Evolutionary conservation across 139 green algal genomes (phyloP).

Genomic region (Chlorella ohadii): DNA sequence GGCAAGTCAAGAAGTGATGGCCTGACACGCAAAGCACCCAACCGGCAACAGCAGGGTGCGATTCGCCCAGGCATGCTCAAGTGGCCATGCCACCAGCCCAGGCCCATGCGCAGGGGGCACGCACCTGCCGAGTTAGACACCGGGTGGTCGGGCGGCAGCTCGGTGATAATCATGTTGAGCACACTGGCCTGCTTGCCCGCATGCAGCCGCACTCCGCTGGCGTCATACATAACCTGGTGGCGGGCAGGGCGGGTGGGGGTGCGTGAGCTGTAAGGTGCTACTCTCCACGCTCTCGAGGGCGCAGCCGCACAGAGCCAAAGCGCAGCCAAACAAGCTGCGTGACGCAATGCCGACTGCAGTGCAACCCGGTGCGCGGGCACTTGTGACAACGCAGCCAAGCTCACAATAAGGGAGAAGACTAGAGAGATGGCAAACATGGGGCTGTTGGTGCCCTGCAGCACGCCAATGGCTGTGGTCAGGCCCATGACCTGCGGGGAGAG

Average conservation of each 20-base stretch:
- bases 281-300: no score
- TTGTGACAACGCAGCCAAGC: neutral
- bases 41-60: no score
- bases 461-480: constrained; percentile 73
- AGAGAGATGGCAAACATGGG: constrained; percentile 76
- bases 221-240: constrained; percentile 90
- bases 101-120: no score
- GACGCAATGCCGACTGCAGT: no score
- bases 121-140: constrained; percentile 38
- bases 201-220: constrained; percentile 92
- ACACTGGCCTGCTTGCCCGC: constrained; percentile 96
- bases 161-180: constrained; percentile 90
- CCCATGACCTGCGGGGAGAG: constrained; percentile 54
- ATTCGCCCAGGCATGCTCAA: no score
- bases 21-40: no score
- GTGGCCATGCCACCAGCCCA: no score
- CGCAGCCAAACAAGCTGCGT: no score
- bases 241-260: neutral
- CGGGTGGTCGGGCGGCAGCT: constrained; percentile 83
- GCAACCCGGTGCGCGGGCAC: neutral
- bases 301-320: no score
- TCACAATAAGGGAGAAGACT: constrained; percentile 76
- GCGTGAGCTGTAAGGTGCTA: no score
- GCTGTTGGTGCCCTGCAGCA: constrained; percentile 63
- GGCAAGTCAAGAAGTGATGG: no score